Evolutionary conservation across 78 protist genomes (phyloP), one percentile per base, ranked within the genome.

Genomic region (Neovahlkampfia damariscottae): DNA sequence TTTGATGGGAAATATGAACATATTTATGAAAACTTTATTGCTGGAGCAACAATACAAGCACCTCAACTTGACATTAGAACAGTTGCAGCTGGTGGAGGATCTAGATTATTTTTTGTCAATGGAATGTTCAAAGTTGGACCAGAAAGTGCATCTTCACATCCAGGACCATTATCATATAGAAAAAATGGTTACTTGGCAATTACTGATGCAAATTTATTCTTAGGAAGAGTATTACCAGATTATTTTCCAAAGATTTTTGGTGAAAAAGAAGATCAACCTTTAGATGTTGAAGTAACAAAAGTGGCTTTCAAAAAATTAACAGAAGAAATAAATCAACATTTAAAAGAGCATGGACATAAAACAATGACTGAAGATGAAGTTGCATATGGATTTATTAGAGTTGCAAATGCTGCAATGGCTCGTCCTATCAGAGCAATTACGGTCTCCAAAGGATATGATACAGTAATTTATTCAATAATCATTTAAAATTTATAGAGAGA

Each of bases 1-100:
- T 86, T 31, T 28, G 79, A 10, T 40, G 95, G 93, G 19, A 1
- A 29, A 9, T 82, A 62, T 3, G 96, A 92, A 72, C 95, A 85
- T 67, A 92, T 91, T 0, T 92, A 84, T 41, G 97, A 95, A 70
- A 84, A 89, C 34, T 74, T 50, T 10, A 83, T 80, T 0, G 96
- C 98, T 0, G 98, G 98, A 19, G 83, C 88, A 29, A 72, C 82
- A 2, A 87, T 93, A n/a, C 96, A 88, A 75, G 89, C 95, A 19
- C 96, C 95, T 8, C 95, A 91, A 77, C 81, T 95, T 8, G 97
- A 91, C 83, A 88, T 95, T 79, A 62, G 38, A 29, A 94, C 98
- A 1, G 98, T 95, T 1, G 98, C 98, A 0, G 94, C 98, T 1
- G 98, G 97, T 40, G 98, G 98, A 5, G 98, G 97, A 40, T 78